Base-by-base conservation (phyloP, 257 asterid species). In the Fraxinus americana region DNA sequence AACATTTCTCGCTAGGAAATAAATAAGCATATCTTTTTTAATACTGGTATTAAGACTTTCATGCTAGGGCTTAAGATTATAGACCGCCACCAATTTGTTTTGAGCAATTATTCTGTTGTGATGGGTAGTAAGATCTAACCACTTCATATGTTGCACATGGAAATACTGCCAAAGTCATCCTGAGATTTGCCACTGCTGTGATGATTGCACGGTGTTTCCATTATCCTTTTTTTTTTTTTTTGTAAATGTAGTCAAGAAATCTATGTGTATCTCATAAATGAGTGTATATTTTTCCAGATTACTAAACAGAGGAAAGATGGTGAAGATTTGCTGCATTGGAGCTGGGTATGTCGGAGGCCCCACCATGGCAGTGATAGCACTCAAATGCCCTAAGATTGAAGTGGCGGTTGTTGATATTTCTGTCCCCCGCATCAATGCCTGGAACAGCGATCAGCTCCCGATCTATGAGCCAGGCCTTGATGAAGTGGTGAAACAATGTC, bases 401-500 rank as follows among this genome's bases (percentile, higher is more conserved):
- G 97, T 92, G 63, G 97, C 85, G 0, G 98, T 94, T 29, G 98
- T 94, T 35, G 98, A 94, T 83, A 94, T 94, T 78, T 89, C 98
- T 63, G 93, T 70, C 61, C 89, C 98, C 70, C 92, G 98, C 71
- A 94, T 94, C 81, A 79, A 38, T 75, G 98, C 97, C 59, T 94
- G 97, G 98, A 94, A 94, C 84, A 94, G 97, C 27, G 98, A 94
- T 71, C 89, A 83, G 65, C 97, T 94, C 72, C 98, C 98, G 11
- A 94, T 94, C 80, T 94, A 94, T 17, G 97, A 92, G 94, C 97
- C 98, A 52, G 98, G 98, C 72, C 98, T 94, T 71, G 98, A 94
- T 25, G 97, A 94, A 8, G 97, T 92, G 70, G 97, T 92, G 76
- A 92, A 92, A 85, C 81, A 92, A 81, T 92, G 98, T 88, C 86